phyloP scores from a whole-genome alignment of 73 alveolate species.

The Breviolum minutum region DNA sequence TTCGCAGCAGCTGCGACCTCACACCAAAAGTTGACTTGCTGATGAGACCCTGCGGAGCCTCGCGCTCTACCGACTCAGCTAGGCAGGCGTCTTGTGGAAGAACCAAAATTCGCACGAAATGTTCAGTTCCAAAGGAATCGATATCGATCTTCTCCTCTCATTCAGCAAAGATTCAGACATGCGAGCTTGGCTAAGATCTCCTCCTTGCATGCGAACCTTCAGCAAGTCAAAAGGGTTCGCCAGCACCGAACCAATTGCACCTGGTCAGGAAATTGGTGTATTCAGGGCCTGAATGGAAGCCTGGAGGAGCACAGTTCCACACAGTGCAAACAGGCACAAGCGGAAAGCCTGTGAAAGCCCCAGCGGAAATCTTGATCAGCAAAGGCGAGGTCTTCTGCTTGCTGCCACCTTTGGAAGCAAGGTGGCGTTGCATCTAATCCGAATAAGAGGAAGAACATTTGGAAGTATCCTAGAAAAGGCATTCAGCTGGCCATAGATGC shows the following conservation, averaged over 20 bases:
- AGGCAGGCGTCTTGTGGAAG: too few species aligned
- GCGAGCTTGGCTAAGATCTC: constrained; percentile 14
- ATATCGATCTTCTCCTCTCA: too few species aligned
- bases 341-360: constrained; percentile 56
- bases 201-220: constrained; percentile 97
- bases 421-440: too few species aligned
- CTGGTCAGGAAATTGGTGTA: constrained; percentile 78
- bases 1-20: constrained; percentile 1
- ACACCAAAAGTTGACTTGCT: neutral
- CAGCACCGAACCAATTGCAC: constrained; percentile 96
- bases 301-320: neutral
- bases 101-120: neutral
- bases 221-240: constrained; percentile 97
- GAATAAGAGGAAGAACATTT: too few species aligned
- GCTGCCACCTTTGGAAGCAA: neutral
- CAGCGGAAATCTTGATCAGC: constrained; percentile 36
- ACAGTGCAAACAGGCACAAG: neutral
- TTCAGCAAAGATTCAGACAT: neutral
- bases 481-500: neutral
- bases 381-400: constrained; percentile 48
- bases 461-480: neutral
- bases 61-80: too few species aligned
- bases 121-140: neutral
- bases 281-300: constrained; percentile 43
- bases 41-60: neutral